These are phyloP conservation scores for Nicotiana paniculata DNA, from an alignment of 257 asterid genomes.

Conservation along the genomic window DNA sequence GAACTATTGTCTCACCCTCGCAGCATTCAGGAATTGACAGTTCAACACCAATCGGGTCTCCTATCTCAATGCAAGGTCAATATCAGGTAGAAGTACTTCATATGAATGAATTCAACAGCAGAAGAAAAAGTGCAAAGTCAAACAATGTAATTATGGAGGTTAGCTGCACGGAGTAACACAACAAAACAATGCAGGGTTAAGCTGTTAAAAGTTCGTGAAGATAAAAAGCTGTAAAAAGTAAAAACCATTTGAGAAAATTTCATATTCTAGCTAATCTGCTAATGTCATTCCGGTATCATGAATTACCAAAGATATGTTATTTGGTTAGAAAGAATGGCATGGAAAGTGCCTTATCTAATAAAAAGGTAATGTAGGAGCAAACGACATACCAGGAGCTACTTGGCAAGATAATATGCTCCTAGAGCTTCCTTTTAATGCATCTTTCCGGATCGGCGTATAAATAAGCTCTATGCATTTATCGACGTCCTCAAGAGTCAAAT, in stretches of 20 bases:
- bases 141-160: neutral
- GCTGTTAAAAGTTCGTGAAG: neutral
- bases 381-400: slow-evolving; percentile 66
- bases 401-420: slow-evolving; percentile 51
- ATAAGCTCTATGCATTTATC: slow-evolving; percentile 66
- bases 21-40: slow-evolving; percentile 71
- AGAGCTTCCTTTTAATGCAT: slow-evolving; percentile 68
- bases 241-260: neutral
- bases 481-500: slow-evolving; percentile 65
- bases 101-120: slow-evolving; percentile 1
- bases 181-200: neutral
- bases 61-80: slow-evolving; percentile 31
- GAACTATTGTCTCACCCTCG: slow-evolving; percentile 79
- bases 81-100: slow-evolving; percentile 43
- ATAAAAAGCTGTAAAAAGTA: neutral
- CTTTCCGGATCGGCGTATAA: slow-evolving; percentile 77
- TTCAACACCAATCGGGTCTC: slow-evolving; percentile 72
- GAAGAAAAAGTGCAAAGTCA: neutral
- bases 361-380: neutral
- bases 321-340: neutral
- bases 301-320: neutral
- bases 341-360: neutral
- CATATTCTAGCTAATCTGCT: neutral
- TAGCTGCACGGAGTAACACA: neutral
- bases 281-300: neutral